Percentiles rank a stretch among this genome's conserved stretches.
Conservation (phyloP, 169 alveolate species). For the Babesia caballi region DNA sequence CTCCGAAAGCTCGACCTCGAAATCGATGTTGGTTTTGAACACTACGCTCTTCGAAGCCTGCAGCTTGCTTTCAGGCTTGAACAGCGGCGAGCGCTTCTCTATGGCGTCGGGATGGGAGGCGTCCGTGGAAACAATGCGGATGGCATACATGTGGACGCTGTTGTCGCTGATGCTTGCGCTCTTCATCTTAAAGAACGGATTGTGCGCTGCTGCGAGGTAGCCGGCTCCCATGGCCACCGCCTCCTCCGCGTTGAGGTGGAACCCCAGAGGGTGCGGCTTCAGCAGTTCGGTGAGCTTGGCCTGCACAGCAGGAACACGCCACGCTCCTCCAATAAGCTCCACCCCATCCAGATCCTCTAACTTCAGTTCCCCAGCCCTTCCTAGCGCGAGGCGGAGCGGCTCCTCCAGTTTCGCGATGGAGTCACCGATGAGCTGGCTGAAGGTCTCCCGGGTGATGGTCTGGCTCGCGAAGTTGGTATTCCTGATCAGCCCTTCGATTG, state of each 20-base stretch:
- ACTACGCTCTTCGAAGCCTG: constrained; percentile 20
- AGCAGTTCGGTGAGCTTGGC: constrained; percentile 61
- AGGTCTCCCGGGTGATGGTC: constrained; percentile 63
- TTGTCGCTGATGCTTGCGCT: constrained; percentile 59
- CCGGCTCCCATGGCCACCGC: constrained; percentile 77
- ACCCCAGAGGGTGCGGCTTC: constrained; percentile 70
- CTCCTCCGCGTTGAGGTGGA: constrained; percentile 79
- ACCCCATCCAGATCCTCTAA: constrained; percentile 72
- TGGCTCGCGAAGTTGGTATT: constrained; percentile 20
- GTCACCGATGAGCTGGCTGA: constrained; percentile 54
- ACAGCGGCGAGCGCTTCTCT: constrained; percentile 32
- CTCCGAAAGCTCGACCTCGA: constrained; percentile 19
- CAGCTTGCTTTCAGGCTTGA: constrained; percentile 24
- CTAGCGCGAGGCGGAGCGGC: constrained; percentile 67
- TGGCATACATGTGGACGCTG: constrained; percentile 56
- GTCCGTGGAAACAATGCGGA: constrained; percentile 24
- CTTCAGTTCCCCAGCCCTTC: constrained; percentile 56
- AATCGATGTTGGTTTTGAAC: constrained; percentile 28
- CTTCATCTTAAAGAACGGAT: constrained; percentile 70
- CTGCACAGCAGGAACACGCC: constrained; percentile 75
- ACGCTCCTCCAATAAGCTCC: constrained; percentile 75
- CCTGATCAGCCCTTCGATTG: constrained; percentile 42
- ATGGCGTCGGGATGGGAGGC: constrained; percentile 24
- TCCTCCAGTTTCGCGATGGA: constrained; percentile 52
- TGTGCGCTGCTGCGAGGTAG: constrained; percentile 72